phyloP scores from a whole-genome alignment of 2,329 filamentous ascomycete genomes.

The Tolypocladium inflatum region DNA sequence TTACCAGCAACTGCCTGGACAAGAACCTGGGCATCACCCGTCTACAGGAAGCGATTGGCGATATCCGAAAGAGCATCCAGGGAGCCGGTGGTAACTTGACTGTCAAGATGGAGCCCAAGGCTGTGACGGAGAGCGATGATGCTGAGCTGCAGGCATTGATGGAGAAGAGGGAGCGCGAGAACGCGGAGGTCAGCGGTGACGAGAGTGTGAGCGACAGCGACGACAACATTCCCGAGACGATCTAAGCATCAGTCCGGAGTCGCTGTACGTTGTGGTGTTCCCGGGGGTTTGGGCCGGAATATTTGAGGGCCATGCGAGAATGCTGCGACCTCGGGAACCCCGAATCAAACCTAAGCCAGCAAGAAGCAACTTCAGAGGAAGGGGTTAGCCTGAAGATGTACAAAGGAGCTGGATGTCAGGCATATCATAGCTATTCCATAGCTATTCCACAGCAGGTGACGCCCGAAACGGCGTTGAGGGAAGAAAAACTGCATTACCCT shows the following conservation, averaged over 20 bases:
- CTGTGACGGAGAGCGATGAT: constrained; percentile 96
- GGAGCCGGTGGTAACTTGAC: constrained; percentile 68
- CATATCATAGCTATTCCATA: constrained; percentile 1
- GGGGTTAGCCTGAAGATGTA: neutral
- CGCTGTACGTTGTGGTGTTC: neutral
- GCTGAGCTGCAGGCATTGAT: constrained; percentile 94
- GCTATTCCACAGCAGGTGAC: neutral
- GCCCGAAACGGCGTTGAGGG: constrained; percentile 1
- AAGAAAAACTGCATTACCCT: neutral
- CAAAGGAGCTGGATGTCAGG: neutral
- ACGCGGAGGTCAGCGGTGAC: constrained; percentile 94
- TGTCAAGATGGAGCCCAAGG: constrained; percentile 98
- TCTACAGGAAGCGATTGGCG: constrained; percentile 81
- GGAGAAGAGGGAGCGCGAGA: constrained; percentile 98
- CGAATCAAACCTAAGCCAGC: neutral
- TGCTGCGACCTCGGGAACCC: neutral
- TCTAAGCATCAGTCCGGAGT: constrained; percentile 15
- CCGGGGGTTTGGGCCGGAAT: neutral
- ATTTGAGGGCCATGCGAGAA: neutral
- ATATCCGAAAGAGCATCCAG: constrained; percentile 75
- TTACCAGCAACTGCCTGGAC: constrained; percentile 92
- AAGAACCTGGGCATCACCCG: constrained; percentile 78
- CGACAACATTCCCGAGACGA: constrained; percentile 52
- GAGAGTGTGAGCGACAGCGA: constrained; percentile 95
- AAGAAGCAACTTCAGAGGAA: neutral